Evolutionary conservation across 371 early-diverging fungal genomes (phyloP), one percentile per base, ranked within the genome.

Genomic region (Actinomortierella ambigua): DNA sequence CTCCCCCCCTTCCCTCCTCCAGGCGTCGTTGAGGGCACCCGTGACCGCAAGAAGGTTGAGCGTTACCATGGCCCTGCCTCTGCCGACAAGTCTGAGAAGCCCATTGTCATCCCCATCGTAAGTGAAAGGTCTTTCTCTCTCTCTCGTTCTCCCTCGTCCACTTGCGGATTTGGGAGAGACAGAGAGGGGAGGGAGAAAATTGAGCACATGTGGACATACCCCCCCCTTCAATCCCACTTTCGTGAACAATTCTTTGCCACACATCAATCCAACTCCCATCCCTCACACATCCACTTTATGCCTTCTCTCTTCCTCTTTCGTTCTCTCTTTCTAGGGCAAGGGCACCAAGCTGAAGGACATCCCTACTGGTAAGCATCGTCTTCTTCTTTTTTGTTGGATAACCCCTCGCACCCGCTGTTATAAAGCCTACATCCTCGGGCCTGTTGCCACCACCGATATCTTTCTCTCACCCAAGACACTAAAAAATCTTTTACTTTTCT

Each of bases 31-130:
- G 23, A 59, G 49, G 73, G 73, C 28, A 66, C 73, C 39, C 73
- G 73, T 29, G 60, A 62, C 60, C 73, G 73, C 55, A 73, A 73
- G 55, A 58, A 60, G 43, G 63, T 63, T 24, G 73, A 73, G 53
- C 63, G 73, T 29, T 73, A 52, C 51, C 50, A 60, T 23, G 60
- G 56, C 41, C 40, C 56, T 20, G 60, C 48, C 17, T 15, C 26
- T 42, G 26, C 34, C 24, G 63, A 63, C 56, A 73, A 66, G 61
- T 28, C 55, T 43, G 66, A 63, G 28, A 59, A 65, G 69, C 50
- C 62, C 50, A 23, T 69, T 47, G 69, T 56, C 46, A 63, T 69
- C 55, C 63, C 69, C 44, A 49, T 63, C 55, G 69, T 69, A 40
- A 58, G 51, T 47, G 53, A 57, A 23, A 28, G 20, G 54, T 49